These are phyloP conservation scores for Sugiyamaella qingdaonensis DNA, from an alignment of 805 yeast genomes.

Conservation along the genomic window DNA sequence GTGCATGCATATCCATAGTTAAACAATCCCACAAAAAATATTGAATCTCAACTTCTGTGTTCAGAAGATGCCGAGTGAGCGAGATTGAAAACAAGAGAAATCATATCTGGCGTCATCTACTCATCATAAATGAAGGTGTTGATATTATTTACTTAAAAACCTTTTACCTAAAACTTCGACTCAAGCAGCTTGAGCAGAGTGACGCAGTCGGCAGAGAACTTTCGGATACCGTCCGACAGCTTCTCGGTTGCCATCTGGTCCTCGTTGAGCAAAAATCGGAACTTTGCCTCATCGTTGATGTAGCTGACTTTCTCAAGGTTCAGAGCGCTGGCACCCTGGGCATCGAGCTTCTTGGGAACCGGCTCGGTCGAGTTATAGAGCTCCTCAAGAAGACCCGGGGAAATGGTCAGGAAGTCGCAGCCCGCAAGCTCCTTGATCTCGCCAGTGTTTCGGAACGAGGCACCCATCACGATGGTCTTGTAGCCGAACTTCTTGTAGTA, in stretches of 20 bases:
- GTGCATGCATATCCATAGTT: too few relatives aligned
- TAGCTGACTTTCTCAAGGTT: conserved; percentile 68
- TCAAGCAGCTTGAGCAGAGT: conserved; percentile 50
- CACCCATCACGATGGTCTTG: conserved; percentile 99
- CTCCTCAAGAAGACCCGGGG: conserved; percentile 89
- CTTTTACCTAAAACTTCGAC: conserved; percentile 15
- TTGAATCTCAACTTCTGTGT: too few relatives aligned
- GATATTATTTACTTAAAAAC: too few relatives aligned
- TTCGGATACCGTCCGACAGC: conserved; percentile 96
- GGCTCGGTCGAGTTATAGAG: conserved; percentile 70
- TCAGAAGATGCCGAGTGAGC: too few relatives aligned
- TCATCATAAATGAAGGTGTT: too few relatives aligned
- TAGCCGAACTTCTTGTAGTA: conserved; percentile 97
- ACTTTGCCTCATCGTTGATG: conserved; percentile 79
- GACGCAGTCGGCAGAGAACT: conserved; percentile 88
- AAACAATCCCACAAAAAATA: too few relatives aligned
- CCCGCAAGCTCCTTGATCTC: conserved; percentile 98
- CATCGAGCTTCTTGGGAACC: conserved; percentile 79
- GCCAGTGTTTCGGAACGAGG: conserved; percentile 95
- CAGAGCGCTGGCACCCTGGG: conserved; percentile 52
- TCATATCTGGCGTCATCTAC: too few relatives aligned
- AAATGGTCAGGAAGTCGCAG: conserved; percentile 90
- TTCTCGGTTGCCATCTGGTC: conserved; percentile 99
- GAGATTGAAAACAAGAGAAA: too few relatives aligned
- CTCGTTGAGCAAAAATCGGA: conserved; percentile 89